Conservation (phyloP, 2,329 filamentous ascomycete genomes). For the Fusarium brevicatenulatum region DNA sequence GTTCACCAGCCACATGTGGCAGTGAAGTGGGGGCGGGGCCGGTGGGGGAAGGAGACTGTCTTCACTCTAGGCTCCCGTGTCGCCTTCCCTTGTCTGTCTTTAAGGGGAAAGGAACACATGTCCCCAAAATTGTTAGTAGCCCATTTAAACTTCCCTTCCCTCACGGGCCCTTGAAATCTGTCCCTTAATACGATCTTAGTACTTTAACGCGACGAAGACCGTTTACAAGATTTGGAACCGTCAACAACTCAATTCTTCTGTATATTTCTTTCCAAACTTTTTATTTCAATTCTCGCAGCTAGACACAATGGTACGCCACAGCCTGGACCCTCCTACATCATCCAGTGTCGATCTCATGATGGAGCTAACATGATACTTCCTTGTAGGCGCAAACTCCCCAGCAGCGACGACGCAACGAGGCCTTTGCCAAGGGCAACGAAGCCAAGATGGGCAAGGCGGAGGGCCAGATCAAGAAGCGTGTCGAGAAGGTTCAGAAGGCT, state of each 20-base stretch:
- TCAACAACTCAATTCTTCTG: constrained; percentile 3
- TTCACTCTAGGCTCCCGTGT: not conserved
- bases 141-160: constrained; percentile 20
- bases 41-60: constrained; percentile 15
- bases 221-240: constrained; percentile 8
- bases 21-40: constrained; percentile 33
- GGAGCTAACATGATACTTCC: constrained; percentile 26
- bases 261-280: not conserved
- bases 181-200: constrained; percentile 39
- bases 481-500: constrained; percentile 66
- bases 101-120: constrained; percentile 47
- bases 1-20: constrained; percentile 27
- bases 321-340: not conserved
- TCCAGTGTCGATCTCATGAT: constrained; percentile 32
- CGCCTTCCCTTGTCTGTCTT: constrained; percentile 9
- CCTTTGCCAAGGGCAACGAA: constrained; percentile 79
- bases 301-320: constrained; percentile 31
- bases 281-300: not conserved
- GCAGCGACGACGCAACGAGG: constrained; percentile 82
- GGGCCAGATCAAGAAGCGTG: constrained; percentile 68
- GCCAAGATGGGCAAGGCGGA: constrained; percentile 80
- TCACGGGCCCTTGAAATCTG: constrained; percentile 40
- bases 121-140: constrained; percentile 44
- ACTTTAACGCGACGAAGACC: constrained; percentile 22
- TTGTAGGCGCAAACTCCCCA: constrained; percentile 82